Evolutionary conservation across 148 eudicot genomes (phyloP), one percentile per base, ranked within the genome.

Genomic region (Diospyros kaki): DNA sequence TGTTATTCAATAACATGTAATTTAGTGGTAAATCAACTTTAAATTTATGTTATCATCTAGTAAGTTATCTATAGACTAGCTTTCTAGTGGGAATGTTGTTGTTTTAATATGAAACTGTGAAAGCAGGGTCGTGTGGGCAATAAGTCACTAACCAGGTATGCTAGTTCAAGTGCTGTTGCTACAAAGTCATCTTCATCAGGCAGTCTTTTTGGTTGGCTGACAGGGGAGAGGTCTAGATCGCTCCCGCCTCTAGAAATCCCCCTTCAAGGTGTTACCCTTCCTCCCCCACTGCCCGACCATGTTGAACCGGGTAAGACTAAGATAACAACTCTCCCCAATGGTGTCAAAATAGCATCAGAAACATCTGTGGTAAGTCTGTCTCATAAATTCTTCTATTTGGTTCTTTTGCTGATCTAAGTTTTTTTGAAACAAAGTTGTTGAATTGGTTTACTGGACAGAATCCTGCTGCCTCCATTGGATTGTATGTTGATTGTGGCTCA

Each of bases 331-430:
- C 98, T 96, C 56, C 63, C 90, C 7, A 96, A 96, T 84, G 98
- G 98, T 42, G 78, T 88, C 76, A 96, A 84, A 83, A 74, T 96
- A 40, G 99, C 99, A 55, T 91, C 99, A n/a, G 97, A 96, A 78
- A 79, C 89, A 59, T 88, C 97, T 60, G 75, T 82, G 78, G 99
- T 89, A 88, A 72, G 95, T 80, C 41, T 66, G 54, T 62, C 4
- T 4, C 61, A 1, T 28, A 43, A 41, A 6, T 56, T 54, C n/a
- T 74, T 54, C 40, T 41, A 2, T 42, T 54, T 65, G 50, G 40
- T 74, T n/a, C 39, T 63, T 63, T 12, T 0, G 17, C 61, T 6
- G n/a, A 64, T 53, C 17, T 9, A 1, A 48, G 9, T 50, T 64
- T 17, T 53, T 45, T 5, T 7, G 3, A 55, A 41, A 64, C 6